Percentiles rank a stretch among this genome's conserved stretches.
These are phyloP conservation scores for Neurospora crassa DNA, from an alignment of 2,329 filamentous ascomycete genomes.

Conservation along the genomic window DNA sequence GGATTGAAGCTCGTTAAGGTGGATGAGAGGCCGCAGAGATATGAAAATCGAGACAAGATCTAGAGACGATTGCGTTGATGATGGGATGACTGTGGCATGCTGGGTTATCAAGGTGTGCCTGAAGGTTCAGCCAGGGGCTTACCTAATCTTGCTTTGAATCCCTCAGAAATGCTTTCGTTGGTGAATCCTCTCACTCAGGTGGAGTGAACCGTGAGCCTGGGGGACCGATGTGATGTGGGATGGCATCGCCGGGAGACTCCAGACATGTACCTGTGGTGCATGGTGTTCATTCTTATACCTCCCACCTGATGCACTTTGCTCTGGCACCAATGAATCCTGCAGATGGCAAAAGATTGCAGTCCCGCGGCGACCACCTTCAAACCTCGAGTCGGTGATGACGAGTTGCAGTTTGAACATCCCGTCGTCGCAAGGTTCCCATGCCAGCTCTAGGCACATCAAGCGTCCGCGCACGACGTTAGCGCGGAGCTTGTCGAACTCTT, in stretches of 20 bases:
- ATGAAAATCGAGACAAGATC: conserved; percentile 24
- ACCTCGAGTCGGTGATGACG: neutral
- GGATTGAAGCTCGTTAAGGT: conserved; percentile 35
- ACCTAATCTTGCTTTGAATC: neutral
- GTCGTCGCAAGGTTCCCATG: neutral
- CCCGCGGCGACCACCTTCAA: neutral
- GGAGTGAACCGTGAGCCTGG: neutral
- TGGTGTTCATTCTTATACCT: neutral
- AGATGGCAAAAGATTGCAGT: neutral
- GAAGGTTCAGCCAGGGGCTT: neutral
- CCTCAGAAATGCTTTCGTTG: neutral
- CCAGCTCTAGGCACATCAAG: neutral
- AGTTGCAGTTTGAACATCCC: neutral
- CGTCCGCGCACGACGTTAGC: neutral
- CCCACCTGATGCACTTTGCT: neutral
- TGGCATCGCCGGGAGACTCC: neutral
- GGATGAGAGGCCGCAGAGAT: conserved; percentile 37
- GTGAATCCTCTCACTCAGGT: neutral
- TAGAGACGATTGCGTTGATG: conserved; percentile 15
- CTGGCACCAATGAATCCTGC: neutral
- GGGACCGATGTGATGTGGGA: neutral
- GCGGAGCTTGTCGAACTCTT: neutral
- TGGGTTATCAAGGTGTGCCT: conserved; percentile 23
- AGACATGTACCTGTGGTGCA: neutral
- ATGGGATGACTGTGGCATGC: conserved; percentile 27